phyloP scores from a whole-genome alignment of 345 rosid genomes.

The Corchorus capsularis region DNA sequence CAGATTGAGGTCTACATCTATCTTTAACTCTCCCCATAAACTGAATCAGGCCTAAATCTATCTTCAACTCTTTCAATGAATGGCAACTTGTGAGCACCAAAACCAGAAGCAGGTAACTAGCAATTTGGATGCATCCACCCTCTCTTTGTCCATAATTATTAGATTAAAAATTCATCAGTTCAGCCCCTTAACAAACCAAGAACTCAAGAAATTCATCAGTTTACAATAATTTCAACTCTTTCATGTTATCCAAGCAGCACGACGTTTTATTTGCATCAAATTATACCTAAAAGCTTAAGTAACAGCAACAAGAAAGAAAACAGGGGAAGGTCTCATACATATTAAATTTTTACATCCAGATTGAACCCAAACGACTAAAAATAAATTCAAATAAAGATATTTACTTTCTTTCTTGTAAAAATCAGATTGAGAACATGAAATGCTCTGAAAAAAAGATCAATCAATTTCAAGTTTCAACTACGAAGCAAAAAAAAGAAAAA shows the following conservation, averaged over 20 bases:
- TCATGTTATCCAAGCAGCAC: neutral
- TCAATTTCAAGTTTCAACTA: neutral
- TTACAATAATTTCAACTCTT: neutral
- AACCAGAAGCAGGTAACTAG: neutral
- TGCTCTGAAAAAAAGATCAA: neutral
- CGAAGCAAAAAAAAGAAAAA: neutral
- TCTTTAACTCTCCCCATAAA: neutral
- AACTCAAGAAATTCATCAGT: neutral
- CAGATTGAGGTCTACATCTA: neutral
- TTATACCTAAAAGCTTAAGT: neutral
- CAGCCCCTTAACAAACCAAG: constrained; percentile 1
- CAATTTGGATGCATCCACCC: neutral
- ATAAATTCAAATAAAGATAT: neutral
- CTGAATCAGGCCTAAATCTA: neutral
- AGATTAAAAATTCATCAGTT: neutral
- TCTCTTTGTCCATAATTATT: neutral
- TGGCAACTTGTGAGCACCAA: neutral
- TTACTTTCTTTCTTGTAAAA: neutral
- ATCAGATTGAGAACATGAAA: neutral
- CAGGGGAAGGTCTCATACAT: neutral
- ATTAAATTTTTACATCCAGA: neutral
- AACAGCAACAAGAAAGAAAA: neutral
- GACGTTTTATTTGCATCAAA: neutral
- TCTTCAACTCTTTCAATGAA: neutral
- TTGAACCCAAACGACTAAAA: neutral